These are phyloP conservation scores for Exophiala sideris DNA, from an alignment of 2,329 filamentous ascomycete species.

Conservation along the genomic window DNA sequence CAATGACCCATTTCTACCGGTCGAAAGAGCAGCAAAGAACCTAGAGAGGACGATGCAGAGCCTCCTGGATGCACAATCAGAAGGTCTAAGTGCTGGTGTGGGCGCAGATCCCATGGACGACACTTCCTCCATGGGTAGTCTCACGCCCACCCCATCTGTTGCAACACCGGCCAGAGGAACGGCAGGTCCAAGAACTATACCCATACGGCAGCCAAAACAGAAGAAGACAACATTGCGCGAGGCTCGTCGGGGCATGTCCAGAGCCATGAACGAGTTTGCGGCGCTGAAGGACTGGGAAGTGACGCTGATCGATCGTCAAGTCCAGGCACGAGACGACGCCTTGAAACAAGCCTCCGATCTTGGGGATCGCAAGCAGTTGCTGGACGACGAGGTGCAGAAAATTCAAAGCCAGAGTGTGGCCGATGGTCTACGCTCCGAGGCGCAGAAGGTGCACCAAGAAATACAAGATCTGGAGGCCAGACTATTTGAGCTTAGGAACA, in stretches of 20 bases:
- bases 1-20: constrained; percentile 44
- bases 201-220: constrained; percentile 37
- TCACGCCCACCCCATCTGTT: constrained; percentile 41
- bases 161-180: constrained; percentile 26
- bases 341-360: constrained; percentile 52
- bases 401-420: constrained; percentile 49
- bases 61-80: constrained; percentile 60
- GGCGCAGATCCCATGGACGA: constrained; percentile 40
- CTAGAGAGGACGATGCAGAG: constrained; percentile 57
- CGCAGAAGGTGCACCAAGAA: constrained; percentile 51
- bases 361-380: constrained; percentile 46
- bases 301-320: constrained; percentile 46
- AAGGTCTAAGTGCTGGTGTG: constrained; percentile 52
- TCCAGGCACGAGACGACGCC: constrained; percentile 44
- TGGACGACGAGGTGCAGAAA: constrained; percentile 48
- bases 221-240: constrained; percentile 52
- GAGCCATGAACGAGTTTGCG: constrained; percentile 55
- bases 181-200: constrained; percentile 36
- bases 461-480: constrained; percentile 57
- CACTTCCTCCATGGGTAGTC: constrained; percentile 46
- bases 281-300: constrained; percentile 56
- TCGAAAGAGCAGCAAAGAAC: constrained; percentile 52
- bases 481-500: constrained; percentile 54
- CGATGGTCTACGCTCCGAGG: constrained; percentile 49
- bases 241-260: constrained; percentile 56